These are phyloP conservation scores for Tolypocladium tropicale DNA, from an alignment of 2,329 filamentous ascomycete species.

Conservation along the genomic window DNA sequence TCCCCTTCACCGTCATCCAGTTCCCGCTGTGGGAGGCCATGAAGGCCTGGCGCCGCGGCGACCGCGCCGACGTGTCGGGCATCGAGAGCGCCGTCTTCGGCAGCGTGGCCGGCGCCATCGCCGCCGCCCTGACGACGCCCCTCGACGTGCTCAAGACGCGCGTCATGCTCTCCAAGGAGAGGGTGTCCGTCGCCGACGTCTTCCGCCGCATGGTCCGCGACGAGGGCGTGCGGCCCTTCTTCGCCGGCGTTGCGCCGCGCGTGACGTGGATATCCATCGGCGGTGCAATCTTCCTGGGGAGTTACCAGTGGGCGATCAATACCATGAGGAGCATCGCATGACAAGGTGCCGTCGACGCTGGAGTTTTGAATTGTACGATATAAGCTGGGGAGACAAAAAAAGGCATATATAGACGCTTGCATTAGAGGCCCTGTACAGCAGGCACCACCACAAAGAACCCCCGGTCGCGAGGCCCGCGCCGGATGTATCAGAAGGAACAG, in stretches of 20 bases:
- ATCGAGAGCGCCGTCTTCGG: constrained; percentile 78
- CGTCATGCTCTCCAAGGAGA: constrained; percentile 78
- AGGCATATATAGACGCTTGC: constrained; percentile 2
- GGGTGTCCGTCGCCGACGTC: constrained; percentile 47
- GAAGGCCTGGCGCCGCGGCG: constrained; percentile 51
- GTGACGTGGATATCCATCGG: constrained; percentile 93
- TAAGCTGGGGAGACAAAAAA: neutral
- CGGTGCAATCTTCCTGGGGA: constrained; percentile 87
- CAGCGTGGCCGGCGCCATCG: constrained; percentile 71
- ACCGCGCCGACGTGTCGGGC: constrained; percentile 43
- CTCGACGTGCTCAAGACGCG: constrained; percentile 94
- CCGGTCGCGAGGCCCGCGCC: neutral
- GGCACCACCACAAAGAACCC: neutral
- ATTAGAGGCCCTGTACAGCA: neutral
- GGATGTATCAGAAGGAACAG: neutral
- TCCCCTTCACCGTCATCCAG: constrained; percentile 94
- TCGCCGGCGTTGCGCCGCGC: constrained; percentile 67
- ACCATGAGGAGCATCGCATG: constrained; percentile 32
- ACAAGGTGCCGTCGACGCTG: neutral
- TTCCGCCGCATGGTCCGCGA: constrained; percentile 54
- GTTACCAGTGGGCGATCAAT: constrained; percentile 84
- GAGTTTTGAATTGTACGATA: constrained; percentile 4
- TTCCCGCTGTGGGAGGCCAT: constrained; percentile 95
- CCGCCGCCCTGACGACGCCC: constrained; percentile 82
- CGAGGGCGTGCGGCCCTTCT: constrained; percentile 58